Evolutionary conservation across 1,284 basidiomycete species (phyloP).

Genomic region (Xerocomus amazonicus): DNA sequence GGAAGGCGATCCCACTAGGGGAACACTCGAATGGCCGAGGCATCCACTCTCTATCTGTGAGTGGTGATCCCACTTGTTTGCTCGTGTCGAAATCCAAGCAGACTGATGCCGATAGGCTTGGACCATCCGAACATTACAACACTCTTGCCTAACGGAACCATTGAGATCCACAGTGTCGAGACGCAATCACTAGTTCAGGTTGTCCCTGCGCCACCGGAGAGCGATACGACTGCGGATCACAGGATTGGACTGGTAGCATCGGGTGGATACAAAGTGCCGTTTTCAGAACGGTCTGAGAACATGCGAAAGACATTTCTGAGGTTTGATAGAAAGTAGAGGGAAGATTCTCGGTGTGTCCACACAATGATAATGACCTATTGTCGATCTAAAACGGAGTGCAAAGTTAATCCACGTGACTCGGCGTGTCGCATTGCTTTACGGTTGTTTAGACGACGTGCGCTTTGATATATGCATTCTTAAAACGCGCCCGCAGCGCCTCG

Average conservation of each 20-base stretch:
- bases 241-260: conserved; percentile 45
- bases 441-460: conserved; percentile 14
- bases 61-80: conserved; percentile 29
- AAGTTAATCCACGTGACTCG: conserved; percentile 27
- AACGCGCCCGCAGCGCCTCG: conserved; percentile 5
- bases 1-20: conserved; percentile 83
- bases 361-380: conserved; percentile 15
- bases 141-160: conserved; percentile 71
- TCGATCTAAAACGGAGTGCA: conserved; percentile 5
- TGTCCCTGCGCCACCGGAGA: conserved; percentile 47
- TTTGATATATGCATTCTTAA: conserved; percentile 9
- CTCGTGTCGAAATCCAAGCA: not conserved
- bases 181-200: conserved; percentile 74
- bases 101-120: conserved; percentile 48
- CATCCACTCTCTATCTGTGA: conserved; percentile 77
- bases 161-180: conserved; percentile 79
- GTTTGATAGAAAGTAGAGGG: conserved; percentile 21
- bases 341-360: conserved; percentile 24
- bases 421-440: conserved; percentile 21
- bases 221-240: conserved; percentile 23
- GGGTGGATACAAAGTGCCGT: conserved; percentile 60
- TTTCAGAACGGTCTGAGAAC: conserved; percentile 54
- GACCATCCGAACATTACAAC: conserved; percentile 81
- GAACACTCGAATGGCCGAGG: conserved; percentile 80
- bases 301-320: conserved; percentile 40